Percentiles rank a stretch among this genome's conserved stretches.
These are phyloP conservation scores for Geotrichum restrictum DNA, from an alignment of 1,139 yeast species.

Conservation along the genomic window DNA sequence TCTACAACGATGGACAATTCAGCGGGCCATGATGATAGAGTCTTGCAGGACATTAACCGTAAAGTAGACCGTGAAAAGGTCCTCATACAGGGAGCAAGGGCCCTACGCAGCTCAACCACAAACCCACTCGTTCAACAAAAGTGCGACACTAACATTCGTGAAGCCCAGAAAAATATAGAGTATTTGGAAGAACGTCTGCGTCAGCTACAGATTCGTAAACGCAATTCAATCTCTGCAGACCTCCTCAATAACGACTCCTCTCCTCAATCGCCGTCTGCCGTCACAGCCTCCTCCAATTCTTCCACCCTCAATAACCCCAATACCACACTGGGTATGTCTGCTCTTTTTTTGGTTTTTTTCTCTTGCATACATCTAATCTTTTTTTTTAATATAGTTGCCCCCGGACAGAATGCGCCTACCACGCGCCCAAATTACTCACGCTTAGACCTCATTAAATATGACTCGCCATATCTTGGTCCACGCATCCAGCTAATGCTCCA, in stretches of 20 bases:
- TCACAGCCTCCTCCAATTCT: neutral
- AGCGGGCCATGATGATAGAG: constrained; percentile 27
- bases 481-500: constrained; percentile 93
- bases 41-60: constrained; percentile 60
- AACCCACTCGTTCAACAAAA: constrained; percentile 82
- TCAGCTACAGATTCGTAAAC: constrained; percentile 48
- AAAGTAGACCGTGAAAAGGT: constrained; percentile 86
- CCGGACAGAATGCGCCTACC: neutral
- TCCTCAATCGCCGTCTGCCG: neutral
- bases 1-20: constrained; percentile 16
- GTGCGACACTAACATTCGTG: constrained; percentile 86
- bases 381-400: constrained; percentile 1
- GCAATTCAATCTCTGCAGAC: constrained; percentile 15
- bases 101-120: constrained; percentile 69
- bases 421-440: constrained; percentile 35
- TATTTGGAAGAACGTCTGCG: constrained; percentile 75
- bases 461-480: constrained; percentile 93
- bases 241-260: constrained; percentile 3
- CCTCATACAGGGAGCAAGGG: constrained; percentile 81
- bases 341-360: neutral
- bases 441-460: constrained; percentile 80
- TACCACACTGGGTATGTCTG: neutral
- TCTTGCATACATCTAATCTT: neutral
- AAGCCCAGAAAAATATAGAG: constrained; percentile 85
- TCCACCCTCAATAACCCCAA: neutral